Conservation (phyloP, 2,329 filamentous ascomycete species). For the Cercospora sesami region DNA sequence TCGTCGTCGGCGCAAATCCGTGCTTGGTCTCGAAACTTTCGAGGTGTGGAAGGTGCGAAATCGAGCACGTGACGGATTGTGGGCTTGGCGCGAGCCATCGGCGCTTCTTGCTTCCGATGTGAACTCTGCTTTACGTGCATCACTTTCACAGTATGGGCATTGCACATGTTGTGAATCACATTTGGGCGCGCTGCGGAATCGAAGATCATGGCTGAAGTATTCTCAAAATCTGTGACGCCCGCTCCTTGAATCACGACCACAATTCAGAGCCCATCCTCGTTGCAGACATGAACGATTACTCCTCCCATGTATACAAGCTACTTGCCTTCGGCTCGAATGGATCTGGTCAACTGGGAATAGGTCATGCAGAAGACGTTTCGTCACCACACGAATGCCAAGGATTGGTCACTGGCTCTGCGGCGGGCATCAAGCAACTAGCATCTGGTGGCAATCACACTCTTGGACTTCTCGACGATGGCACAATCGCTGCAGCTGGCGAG, state of each 20-base stretch:
- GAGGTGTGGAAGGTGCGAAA: conserved; percentile 13
- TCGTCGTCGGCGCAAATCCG: conserved; percentile 18
- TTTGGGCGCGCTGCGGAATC: not conserved
- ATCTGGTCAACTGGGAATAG: conserved; percentile 53
- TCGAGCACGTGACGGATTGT: not conserved
- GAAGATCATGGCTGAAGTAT: not conserved
- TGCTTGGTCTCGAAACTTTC: conserved; percentile 4
- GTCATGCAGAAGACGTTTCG: conserved; percentile 46
- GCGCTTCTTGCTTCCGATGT: not conserved
- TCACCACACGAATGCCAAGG: conserved; percentile 26
- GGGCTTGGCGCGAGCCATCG: conserved; percentile 9
- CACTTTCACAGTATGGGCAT: not conserved
- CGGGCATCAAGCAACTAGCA: conserved; percentile 41
- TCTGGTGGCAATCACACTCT: conserved; percentile 88
- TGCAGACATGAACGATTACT: not conserved
- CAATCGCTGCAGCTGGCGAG: conserved; percentile 67
- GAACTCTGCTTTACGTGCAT: not conserved
- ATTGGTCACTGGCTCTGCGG: not conserved
- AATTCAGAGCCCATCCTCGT: not conserved
- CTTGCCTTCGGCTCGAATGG: conserved; percentile 54
- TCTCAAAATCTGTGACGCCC: too few relatives aligned
- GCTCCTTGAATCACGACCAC: not conserved
- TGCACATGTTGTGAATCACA: not conserved
- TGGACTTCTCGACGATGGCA: conserved; percentile 61
- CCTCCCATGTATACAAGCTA: conserved; percentile 1